Base-by-base conservation (phyloP, 179 eudicot genomes). In the Camellia oleifera region DNA sequence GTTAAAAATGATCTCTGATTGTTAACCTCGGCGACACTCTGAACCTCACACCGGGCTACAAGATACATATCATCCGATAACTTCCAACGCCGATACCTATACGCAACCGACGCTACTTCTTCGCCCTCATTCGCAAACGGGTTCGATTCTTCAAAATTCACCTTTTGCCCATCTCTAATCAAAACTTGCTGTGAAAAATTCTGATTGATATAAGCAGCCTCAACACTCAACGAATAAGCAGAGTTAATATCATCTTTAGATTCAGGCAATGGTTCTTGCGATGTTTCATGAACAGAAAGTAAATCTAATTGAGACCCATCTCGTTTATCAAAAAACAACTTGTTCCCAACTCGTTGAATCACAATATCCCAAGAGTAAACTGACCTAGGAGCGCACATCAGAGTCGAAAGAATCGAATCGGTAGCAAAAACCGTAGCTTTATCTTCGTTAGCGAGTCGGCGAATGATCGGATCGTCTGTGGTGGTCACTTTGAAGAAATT, bases 331-430 rank as follows among this genome's bases (percentile, higher is more conserved):
- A 95, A 91, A 75, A 95, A 95, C 62, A 95, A 66, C 88, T 95
- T 95, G 62, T 94, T 95, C 53, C 98, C 99, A 50, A 94, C 99
- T 53, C 93, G 88, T 82, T 96, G 99, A 40, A 96, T 77, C 54
- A 96, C 99, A 80, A 96, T 96, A 76, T 96, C 99, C 99, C 98
- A 94, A 7, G 98, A 87, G 52, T 96, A 96, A 46, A 96, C 97
- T 3, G 96, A 94, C 80, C 97, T 81, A 0, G 98, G 93, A 0
- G 94, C 91, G 13, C 98, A 94, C 99, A 96, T 94, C 0, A 96
- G 83, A 0, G 98, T 88, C 0, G 98, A 87, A 0, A 96, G 79
- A 14, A 94, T 96, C 0, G 93, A 75, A 72, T 96, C 98, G 0
- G 98, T 96, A 0, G 98, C 99, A 48, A 96, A 96, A 0, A 96